These are phyloP conservation scores for Hericium rajendrae DNA, from an alignment of 768 basidiomycete genomes.

Conservation along the genomic window DNA sequence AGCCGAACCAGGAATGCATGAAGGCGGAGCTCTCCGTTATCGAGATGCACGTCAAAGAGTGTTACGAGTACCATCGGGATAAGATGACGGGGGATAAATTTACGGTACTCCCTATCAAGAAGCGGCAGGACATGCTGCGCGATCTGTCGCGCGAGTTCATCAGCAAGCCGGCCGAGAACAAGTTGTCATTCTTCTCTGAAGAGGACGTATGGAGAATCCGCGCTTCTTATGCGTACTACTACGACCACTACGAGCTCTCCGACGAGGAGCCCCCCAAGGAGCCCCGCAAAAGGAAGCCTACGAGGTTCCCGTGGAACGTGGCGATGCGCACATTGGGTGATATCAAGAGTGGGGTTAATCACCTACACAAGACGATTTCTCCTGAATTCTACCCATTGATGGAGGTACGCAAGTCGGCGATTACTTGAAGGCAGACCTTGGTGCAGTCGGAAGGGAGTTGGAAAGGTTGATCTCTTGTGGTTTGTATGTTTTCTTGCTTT, in stretches of 20 bases:
- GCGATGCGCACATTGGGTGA: conserved; percentile 41
- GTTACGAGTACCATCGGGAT: conserved; percentile 12
- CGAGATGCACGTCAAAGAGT: conserved; percentile 28
- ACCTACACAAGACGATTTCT: conserved; percentile 30
- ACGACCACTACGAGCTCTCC: conserved; percentile 19
- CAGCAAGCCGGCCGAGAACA: conserved; percentile 20
- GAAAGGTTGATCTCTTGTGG: neutral
- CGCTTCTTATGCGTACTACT: conserved; percentile 43
- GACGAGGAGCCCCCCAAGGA: too few species aligned
- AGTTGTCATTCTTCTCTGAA: conserved; percentile 18
- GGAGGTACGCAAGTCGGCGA: conserved; percentile 9
- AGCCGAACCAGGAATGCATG: conserved; percentile 7
- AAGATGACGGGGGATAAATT: conserved; percentile 19
- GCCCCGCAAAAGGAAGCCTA: conserved; percentile 4
- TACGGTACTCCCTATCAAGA: conserved; percentile 30
- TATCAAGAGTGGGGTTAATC: conserved; percentile 41
- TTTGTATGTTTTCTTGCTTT: neutral
- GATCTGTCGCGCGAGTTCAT: conserved; percentile 32
- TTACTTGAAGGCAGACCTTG: neutral
- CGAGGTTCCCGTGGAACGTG: conserved; percentile 45
- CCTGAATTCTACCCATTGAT: conserved; percentile 36
- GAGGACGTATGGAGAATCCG: conserved; percentile 29
- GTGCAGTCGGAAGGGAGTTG: neutral
- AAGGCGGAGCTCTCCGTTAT: conserved; percentile 28
- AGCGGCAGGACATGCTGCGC: conserved; percentile 39